A percentile compares a stretch with the other conserved stretches of the same genome.
phyloP scores from a whole-genome alignment of 495 filamentous ascomycete species.

The Aspergillus nidulans region DNA sequence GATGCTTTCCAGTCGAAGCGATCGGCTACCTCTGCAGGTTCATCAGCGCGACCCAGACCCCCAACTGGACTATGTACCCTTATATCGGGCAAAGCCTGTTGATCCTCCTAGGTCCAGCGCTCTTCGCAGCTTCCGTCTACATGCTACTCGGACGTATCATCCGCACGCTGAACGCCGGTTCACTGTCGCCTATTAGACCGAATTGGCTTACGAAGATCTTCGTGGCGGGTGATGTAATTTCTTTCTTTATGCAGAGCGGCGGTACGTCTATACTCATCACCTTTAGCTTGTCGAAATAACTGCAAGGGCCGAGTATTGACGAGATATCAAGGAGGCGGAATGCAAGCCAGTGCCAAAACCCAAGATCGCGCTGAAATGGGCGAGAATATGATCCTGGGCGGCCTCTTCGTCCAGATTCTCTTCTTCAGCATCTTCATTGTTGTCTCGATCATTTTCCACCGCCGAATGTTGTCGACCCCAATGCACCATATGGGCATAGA shows the following conservation, averaged over 20 bases:
- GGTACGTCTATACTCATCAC: no score
- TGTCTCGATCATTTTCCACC: neutral
- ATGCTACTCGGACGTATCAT: slow-evolving; percentile 52
- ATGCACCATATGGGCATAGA: neutral
- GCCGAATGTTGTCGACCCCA: neutral
- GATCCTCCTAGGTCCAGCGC: slow-evolving; percentile 27
- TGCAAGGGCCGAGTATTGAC: no score
- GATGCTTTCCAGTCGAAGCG: slow-evolving; percentile 50
- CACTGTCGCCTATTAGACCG: slow-evolving; percentile 12
- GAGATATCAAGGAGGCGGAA: neutral
- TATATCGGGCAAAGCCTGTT: slow-evolving; percentile 33
- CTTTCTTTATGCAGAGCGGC: slow-evolving; percentile 24
- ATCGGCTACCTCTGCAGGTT: slow-evolving; percentile 49
- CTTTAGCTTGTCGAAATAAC: no score
- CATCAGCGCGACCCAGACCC: slow-evolving; percentile 22
- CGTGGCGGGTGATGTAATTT: slow-evolving; percentile 25
- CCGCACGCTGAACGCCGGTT: slow-evolving; percentile 36
- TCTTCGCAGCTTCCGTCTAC: slow-evolving; percentile 51
- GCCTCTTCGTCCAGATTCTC: neutral
- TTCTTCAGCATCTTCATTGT: neutral
- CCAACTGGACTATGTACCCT: slow-evolving; percentile 18
- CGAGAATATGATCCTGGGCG: neutral
- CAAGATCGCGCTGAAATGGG: neutral
- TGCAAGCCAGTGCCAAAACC: neutral
- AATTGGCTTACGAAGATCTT: slow-evolving; percentile 27